A percentile compares a stretch with the other conserved stretches of the same genome.
phyloP scores from a whole-genome alignment of 2,329 filamentous ascomycete species.

The Aspergillus costaricaensis region DNA sequence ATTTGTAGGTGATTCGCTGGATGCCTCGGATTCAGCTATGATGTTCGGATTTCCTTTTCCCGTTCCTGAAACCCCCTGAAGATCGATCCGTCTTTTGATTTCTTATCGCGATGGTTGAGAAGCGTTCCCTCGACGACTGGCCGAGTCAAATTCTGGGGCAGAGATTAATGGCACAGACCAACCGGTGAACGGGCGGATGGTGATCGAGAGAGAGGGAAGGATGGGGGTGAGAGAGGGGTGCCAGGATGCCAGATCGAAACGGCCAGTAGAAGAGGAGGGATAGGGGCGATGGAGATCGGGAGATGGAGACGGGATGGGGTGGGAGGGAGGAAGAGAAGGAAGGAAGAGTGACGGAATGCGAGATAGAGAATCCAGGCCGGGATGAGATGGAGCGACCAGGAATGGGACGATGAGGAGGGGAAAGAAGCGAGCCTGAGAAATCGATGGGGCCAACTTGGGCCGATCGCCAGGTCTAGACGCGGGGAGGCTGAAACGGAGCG shows the following conservation, averaged over 20 bases:
- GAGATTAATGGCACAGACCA: constrained; percentile 6
- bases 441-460: constrained; percentile 27
- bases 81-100: background rate
- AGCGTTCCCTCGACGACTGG: background rate
- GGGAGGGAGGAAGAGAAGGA: background rate
- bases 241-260: background rate
- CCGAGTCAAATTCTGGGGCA: constrained; percentile 4
- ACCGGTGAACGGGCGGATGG: background rate
- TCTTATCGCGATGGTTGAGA: background rate
- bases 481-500: constrained; percentile 24
- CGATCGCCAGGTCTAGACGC: constrained; percentile 39
- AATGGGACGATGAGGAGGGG: constrained; percentile 15
- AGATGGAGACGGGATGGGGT: background rate
- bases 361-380: background rate
- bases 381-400: constrained; percentile 11
- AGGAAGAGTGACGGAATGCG: constrained; percentile 4
- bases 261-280: background rate
- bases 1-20: constrained; percentile 1
- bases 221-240: background rate
- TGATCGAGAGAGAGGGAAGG: background rate
- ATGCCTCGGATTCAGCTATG: constrained; percentile 1
- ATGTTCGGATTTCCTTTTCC: background rate
- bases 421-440: constrained; percentile 18
- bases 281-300: background rate
- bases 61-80: background rate